Conservation (phyloP, 192 early-diverging fungal species). For the Lobosporangium transversale region DNA sequence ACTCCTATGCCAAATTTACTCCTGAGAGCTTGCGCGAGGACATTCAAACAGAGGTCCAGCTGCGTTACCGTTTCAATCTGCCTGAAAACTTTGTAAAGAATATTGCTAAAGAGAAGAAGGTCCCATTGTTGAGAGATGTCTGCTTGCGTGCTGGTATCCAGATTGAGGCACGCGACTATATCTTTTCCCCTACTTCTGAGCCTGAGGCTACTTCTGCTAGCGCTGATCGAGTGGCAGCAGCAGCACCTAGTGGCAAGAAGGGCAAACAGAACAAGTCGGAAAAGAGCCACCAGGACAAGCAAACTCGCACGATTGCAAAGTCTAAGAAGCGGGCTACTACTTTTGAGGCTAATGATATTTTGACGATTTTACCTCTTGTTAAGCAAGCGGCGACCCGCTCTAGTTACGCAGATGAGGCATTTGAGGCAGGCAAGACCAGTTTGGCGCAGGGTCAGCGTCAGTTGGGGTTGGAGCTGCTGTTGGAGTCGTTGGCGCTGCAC, state of each 20-base stretch:
- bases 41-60: slow-evolving; percentile 71
- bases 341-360: slow-evolving; percentile 73
- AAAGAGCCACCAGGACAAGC: slow-evolving; percentile 55
- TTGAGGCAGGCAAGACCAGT: slow-evolving; percentile 84
- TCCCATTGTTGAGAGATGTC: slow-evolving; percentile 83
- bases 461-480: slow-evolving; percentile 82
- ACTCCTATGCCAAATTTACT: slow-evolving; percentile 69
- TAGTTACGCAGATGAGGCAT: slow-evolving; percentile 88
- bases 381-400: slow-evolving; percentile 73
- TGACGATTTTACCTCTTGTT: slow-evolving; percentile 76
- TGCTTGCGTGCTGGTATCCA: slow-evolving; percentile 90
- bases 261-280: slow-evolving; percentile 39
- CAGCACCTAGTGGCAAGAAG: slow-evolving; percentile 28
- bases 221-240: slow-evolving; percentile 19
- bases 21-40: slow-evolving; percentile 64
- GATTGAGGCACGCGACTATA: slow-evolving; percentile 80
- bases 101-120: slow-evolving; percentile 59
- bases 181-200: slow-evolving; percentile 58
- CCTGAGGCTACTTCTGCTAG: slow-evolving; percentile 35
- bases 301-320: slow-evolving; percentile 51
- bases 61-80: slow-evolving; percentile 82
- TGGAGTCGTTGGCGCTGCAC: slow-evolving; percentile 85
- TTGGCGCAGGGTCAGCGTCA: slow-evolving; percentile 83
- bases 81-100: slow-evolving; percentile 61
- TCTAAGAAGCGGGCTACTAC: slow-evolving; percentile 63